These are phyloP conservation scores for Trichoderma atrobrunneum DNA, from an alignment of 2,329 filamentous ascomycete species.

Conservation along the genomic window DNA sequence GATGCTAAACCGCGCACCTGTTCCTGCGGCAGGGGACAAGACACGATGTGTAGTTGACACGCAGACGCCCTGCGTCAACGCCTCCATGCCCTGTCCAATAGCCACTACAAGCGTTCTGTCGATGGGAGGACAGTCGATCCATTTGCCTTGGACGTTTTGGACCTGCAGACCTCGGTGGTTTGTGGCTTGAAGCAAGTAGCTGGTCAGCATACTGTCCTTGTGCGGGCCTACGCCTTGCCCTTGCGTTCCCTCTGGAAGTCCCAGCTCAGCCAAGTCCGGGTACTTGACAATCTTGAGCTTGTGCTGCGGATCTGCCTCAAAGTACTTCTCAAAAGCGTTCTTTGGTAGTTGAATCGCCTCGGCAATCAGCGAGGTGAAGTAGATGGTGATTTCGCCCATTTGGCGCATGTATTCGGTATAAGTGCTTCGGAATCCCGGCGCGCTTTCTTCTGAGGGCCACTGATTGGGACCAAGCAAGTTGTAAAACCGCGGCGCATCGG, in stretches of 20 bases:
- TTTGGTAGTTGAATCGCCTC: conserved; percentile 73
- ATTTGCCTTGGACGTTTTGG: conserved; percentile 72
- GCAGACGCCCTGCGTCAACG: conserved; percentile 78
- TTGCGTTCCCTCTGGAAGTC: conserved; percentile 40
- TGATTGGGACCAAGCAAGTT: conserved; percentile 76
- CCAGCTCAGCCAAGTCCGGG: conserved; percentile 65
- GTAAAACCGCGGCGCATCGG: conserved; percentile 65
- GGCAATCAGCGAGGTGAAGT: conserved; percentile 77
- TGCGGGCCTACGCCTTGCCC: conserved; percentile 71
- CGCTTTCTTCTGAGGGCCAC: conserved; percentile 64
- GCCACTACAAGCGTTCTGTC: conserved; percentile 78
- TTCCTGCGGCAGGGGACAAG: conserved; percentile 66
- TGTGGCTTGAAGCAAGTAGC: conserved; percentile 77
- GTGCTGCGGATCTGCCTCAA: conserved; percentile 72
- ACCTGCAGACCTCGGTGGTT: conserved; percentile 76
- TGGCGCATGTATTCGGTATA: conserved; percentile 73
- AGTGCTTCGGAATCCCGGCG: conserved; percentile 65
- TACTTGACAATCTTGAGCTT: conserved; percentile 91
- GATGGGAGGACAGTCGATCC: conserved; percentile 80
- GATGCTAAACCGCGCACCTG: conserved; percentile 72
- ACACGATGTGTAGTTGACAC: conserved; percentile 80
- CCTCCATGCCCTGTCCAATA: conserved; percentile 84
- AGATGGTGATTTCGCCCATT: conserved; percentile 70
- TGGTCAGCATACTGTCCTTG: conserved; percentile 81
- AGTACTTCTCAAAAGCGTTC: conserved; percentile 73